Percentiles rank a stretch among this genome's conserved stretches.
phyloP scores from a whole-genome alignment of 164 flowering plant species.

The Platanus orientalis region DNA sequence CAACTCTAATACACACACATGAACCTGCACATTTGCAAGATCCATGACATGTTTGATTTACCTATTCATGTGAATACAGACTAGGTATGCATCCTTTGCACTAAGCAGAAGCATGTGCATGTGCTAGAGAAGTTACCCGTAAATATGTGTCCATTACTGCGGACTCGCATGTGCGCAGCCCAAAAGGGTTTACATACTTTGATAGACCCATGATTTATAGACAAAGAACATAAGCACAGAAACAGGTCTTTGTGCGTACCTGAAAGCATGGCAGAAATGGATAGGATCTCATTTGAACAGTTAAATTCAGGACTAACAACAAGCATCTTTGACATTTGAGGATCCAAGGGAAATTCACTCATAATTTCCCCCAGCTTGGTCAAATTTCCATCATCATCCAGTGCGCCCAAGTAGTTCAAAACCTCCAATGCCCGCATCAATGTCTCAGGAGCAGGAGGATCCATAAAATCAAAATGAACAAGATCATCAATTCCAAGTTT shows the following conservation, averaged over 20 bases:
- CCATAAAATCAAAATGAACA: slow-evolving; percentile 98
- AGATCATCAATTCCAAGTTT: slow-evolving; percentile 91
- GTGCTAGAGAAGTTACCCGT: not conserved
- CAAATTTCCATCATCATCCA: slow-evolving; percentile 93
- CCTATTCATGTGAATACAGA: not conserved
- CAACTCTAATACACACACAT: slow-evolving; percentile 25
- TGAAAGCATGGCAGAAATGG: slow-evolving; percentile 92
- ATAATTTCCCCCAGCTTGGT: slow-evolving; percentile 85
- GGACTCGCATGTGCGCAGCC: not conserved
- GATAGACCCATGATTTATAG: not conserved
- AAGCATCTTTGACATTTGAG: slow-evolving; percentile 98
- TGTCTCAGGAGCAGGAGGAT: slow-evolving; percentile 97
- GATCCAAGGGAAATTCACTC: slow-evolving; percentile 97
- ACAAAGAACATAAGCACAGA: not conserved
- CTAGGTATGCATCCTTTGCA: not conserved
- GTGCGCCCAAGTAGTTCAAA: slow-evolving; percentile 86
- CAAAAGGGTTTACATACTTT: not conserved
- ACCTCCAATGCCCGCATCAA: slow-evolving; percentile 91
- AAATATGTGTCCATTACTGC: not conserved
- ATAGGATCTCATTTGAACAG: slow-evolving; percentile 92
- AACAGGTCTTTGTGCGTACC: slow-evolving; percentile 33
- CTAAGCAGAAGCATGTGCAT: not conserved
- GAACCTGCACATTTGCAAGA: slow-evolving; percentile 15
- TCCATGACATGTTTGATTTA: not conserved
- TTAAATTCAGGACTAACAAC: slow-evolving; percentile 87